These are phyloP conservation scores for Cyclocybe aegerita DNA, from an alignment of 768 basidiomycete genomes.

Conservation along the genomic window DNA sequence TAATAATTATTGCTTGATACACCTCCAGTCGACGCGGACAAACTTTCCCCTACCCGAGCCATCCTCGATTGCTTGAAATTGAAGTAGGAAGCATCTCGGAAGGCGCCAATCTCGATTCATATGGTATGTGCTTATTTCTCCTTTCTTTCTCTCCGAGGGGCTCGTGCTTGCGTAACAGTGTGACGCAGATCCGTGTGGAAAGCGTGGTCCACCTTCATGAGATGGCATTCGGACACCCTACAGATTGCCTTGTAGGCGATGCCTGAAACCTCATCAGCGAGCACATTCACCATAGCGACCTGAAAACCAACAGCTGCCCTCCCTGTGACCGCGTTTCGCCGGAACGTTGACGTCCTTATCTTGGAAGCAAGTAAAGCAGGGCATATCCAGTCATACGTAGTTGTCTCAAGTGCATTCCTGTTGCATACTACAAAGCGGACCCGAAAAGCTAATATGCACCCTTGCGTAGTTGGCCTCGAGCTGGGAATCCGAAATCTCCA, in stretches of 20 bases:
- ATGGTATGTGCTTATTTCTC: constrained; percentile 35
- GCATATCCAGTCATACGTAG: constrained; percentile 15
- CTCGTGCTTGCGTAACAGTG: constrained; percentile 11
- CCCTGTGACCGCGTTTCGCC: constrained; percentile 13
- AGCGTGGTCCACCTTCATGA: not conserved
- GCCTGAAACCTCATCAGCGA: constrained; percentile 15
- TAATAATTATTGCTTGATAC: not conserved
- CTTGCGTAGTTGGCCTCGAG: constrained; percentile 23
- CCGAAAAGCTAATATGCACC: not conserved
- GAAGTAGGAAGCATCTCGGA: constrained; percentile 30
- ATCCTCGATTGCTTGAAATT: constrained; percentile 44
- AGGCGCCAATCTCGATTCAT: constrained; percentile 43
- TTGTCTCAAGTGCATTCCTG: constrained; percentile 12
- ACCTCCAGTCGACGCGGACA: constrained; percentile 34
- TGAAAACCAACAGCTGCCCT: constrained; percentile 16
- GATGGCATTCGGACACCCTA: not conserved
- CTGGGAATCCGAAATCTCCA: constrained; percentile 27
- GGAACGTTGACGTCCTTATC: constrained; percentile 17
- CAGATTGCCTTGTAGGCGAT: constrained; percentile 14
- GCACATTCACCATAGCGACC: constrained; percentile 15
- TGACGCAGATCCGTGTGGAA: constrained; percentile 16
- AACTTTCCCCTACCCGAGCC: constrained; percentile 30
- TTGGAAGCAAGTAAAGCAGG: constrained; percentile 18
- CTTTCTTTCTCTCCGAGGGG: too few species aligned
- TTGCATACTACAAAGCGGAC: not conserved